Evolutionary conservation across 257 asterid species (phyloP).

Genomic region (Solanum raphanifolium): DNA sequence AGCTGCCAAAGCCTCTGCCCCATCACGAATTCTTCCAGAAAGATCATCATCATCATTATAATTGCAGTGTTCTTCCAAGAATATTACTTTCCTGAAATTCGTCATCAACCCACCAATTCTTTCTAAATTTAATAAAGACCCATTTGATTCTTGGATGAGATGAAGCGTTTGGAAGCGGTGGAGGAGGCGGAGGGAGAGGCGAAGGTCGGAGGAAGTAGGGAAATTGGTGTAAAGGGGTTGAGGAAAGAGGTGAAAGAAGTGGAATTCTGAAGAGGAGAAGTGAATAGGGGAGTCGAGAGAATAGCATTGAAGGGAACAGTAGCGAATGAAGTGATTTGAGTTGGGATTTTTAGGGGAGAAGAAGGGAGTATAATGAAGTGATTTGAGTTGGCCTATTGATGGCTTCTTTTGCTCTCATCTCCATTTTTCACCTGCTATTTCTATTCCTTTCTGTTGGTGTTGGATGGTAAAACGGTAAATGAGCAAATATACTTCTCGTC

Average conservation of each 20-base stretch:
- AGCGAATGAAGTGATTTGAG: conserved; percentile 26
- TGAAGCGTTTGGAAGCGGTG: not conserved
- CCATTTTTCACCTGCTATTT: conserved; percentile 18
- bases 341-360: not conserved
- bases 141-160: not conserved
- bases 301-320: conserved; percentile 67
- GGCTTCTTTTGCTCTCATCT: conserved; percentile 43
- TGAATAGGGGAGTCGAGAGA: conserved; percentile 41
- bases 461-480: too few species aligned
- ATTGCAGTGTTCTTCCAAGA: not conserved
- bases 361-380: not conserved
- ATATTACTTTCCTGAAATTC: conserved; percentile 33
- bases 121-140: not conserved
- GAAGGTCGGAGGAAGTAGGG: conserved; percentile 47
- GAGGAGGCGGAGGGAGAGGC: conserved; percentile 67
- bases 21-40: conserved; percentile 33
- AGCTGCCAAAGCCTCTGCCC: conserved; percentile 27
- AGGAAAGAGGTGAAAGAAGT: conserved; percentile 24
- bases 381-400: conserved; percentile 31
- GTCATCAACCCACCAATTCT: conserved; percentile 64
- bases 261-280: conserved; percentile 45
- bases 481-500: too few species aligned
- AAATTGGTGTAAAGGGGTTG: conserved; percentile 19
- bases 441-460: too few species aligned
- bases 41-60: not conserved